Base-by-base conservation (phyloP, 2,329 filamentous ascomycete genomes). In the Clonostachys rhizophaga region DNA sequence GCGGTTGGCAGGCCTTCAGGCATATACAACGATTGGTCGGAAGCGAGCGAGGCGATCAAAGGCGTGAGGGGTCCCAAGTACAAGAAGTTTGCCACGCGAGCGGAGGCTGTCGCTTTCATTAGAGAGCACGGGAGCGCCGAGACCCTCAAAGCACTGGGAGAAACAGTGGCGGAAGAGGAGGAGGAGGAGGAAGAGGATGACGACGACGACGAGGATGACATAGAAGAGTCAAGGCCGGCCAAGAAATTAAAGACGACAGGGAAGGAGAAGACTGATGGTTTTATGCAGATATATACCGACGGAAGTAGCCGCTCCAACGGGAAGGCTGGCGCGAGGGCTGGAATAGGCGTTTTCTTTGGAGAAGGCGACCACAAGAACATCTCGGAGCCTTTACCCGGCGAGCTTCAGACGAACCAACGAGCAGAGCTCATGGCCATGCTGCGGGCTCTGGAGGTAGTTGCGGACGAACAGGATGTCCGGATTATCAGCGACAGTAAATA, bases 401-500 rank as follows among this genome's bases (percentile, higher is more conserved):
- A 77, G 14, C 74, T 76, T 10, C 94, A 97, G 67, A 97, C 94
- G 1, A 99, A 99, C 63, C 90, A 97, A 65, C 87, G 94, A 4
- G 94, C 92, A n/a, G 94, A 99, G 69, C 74, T 99, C 49, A 91
- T 88, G 20, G 94, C 91, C 8, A 86, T 97, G 52, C 74, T 89
- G 33, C 86, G 91, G 48, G 91, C 91, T 1, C 75, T 97, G 18
- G 83, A 96, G 58, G 79, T 86, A 42, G 83, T 85, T 3, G 84
- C 88, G 1, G 68, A 79, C 14, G 75, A 84, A 49, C 78, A 87
- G 48, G 74, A 83, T 50, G 78, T 95, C 12, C 78, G 84, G 48
- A 95, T 99, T 54, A 79, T 85, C 61, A 91, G 85, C n/a, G 94
- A 99, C 68, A 94, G 88, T 65, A 84, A 84, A 58, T 97, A 97